These are phyloP conservation scores for Lactarius deliciosus DNA, from an alignment of 768 basidiomycete species.

Conservation along the genomic window DNA sequence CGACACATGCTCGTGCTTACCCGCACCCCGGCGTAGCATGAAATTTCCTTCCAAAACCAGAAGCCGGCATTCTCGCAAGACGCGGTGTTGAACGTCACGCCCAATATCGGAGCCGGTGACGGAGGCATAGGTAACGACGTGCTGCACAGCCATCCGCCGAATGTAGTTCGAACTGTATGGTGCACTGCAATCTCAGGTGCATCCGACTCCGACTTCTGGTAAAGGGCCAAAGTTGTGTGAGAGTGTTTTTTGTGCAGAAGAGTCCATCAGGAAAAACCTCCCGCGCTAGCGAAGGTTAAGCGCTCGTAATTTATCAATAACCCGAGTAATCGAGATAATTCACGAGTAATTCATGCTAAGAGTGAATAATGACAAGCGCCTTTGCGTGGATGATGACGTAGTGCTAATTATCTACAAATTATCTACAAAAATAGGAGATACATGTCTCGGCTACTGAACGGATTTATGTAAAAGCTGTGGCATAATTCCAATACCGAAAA, in stretches of 20 bases:
- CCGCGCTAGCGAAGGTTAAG: too few relatives aligned
- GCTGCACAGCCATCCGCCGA: slow-evolving; percentile 51
- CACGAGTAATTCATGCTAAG: too few relatives aligned
- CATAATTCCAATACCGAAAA: too few relatives aligned
- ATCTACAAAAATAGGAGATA: too few relatives aligned
- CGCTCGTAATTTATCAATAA: too few relatives aligned
- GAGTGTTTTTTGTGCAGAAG: slow-evolving; percentile 31
- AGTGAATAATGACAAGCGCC: too few relatives aligned
- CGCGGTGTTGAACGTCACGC: slow-evolving; percentile 72
- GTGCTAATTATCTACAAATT: too few relatives aligned
- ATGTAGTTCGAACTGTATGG: slow-evolving; percentile 70
- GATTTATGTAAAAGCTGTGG: too few relatives aligned
- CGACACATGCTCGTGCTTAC: slow-evolving; percentile 74
- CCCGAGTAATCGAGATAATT: too few relatives aligned
- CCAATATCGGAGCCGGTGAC: slow-evolving; percentile 35
- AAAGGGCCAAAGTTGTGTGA: slow-evolving; percentile 68
- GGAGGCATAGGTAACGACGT: slow-evolving; percentile 28
- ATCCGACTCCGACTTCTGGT: slow-evolving; percentile 15
- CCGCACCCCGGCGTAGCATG: slow-evolving; percentile 80
- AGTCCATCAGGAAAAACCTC: too few relatives aligned
- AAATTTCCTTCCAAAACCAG: slow-evolving; percentile 65
- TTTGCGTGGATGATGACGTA: too few relatives aligned
- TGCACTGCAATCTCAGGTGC: slow-evolving; percentile 32
- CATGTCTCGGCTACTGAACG: too few relatives aligned
- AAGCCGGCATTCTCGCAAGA: slow-evolving; percentile 41